Evolutionary conservation across 2,329 filamentous ascomycete species (phyloP).

Genomic region (Fonsecaea multimorphosa): DNA sequence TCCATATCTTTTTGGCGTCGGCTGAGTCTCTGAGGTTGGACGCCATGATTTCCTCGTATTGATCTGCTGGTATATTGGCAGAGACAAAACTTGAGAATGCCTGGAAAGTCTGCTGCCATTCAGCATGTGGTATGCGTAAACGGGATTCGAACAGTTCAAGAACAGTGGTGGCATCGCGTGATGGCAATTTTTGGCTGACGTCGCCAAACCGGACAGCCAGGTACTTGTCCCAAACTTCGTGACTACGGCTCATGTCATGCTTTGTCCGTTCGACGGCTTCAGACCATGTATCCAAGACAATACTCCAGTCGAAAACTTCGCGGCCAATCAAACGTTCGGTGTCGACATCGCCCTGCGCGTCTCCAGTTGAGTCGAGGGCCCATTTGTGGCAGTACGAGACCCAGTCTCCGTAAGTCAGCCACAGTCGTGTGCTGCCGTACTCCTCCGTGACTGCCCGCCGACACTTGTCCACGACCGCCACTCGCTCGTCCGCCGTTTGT

Average conservation of each 20-base stretch:
- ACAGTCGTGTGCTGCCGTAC: constrained; percentile 65
- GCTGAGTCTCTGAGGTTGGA: constrained; percentile 58
- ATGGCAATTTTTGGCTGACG: constrained; percentile 54
- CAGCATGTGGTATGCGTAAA: constrained; percentile 63
- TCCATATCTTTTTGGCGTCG: constrained; percentile 61
- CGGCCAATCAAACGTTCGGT: constrained; percentile 64
- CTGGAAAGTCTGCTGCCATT: constrained; percentile 65
- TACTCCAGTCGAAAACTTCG: constrained; percentile 64
- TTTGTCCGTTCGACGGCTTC: constrained; percentile 63
- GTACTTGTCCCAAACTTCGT: constrained; percentile 67
- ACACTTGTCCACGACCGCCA: constrained; percentile 65
- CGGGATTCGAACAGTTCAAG: constrained; percentile 60
- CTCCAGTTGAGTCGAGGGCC: constrained; percentile 49
- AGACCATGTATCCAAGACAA: constrained; percentile 62
- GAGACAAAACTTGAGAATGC: constrained; percentile 66
- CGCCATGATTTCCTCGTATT: constrained; percentile 62
- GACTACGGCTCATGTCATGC: constrained; percentile 66
- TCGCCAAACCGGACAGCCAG: constrained; percentile 62
- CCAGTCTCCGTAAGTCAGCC: constrained; percentile 68
- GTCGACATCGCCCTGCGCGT: constrained; percentile 50
- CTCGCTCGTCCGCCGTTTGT: constrained; percentile 61
- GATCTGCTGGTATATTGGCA: constrained; percentile 56
- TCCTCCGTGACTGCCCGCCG: constrained; percentile 66
- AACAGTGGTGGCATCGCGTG: constrained; percentile 57
- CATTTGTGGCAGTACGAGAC: constrained; percentile 62